Base-by-base conservation (phyloP, 2,329 filamentous ascomycete species). In the Stenocarpella maydis region DNA sequence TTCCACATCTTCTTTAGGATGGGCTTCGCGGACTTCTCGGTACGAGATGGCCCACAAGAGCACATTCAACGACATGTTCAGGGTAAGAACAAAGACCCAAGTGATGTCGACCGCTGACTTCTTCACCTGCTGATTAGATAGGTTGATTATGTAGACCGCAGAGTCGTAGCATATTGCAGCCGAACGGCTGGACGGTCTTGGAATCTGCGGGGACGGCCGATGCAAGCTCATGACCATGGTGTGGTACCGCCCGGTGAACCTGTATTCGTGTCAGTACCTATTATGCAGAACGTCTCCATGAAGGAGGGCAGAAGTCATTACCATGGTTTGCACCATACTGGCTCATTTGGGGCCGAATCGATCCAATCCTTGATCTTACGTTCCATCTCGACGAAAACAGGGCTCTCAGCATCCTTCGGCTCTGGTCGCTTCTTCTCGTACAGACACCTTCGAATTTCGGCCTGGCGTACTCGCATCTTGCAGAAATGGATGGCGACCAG, bases 31-130 rank as follows among this genome's bases (percentile, higher is more conserved):
- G 28, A 98, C 90, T 73, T 95, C 92, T 4, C 91, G 87, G 76
- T 97, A 98, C 1, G 95, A 97, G 9, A 97, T 87, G 1, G 92
- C 90, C 96, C 96, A 99, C 0, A 99, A 86, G 61, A 98, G 87
- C 6, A 93, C 95, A 77, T 97, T 98, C 69, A 98, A 87, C 5
- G 93, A 90, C 89, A 97, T 96, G 82, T 97, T 98, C 49, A 98
- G 87, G 24, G 92, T 90, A 69, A 97, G 87, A 1, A 97, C 89
- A 76, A 97, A 97, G 52, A 97, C 91, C 95, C 95, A 98, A 0
- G 95, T 98, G 71, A 98, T 85, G 76, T 98, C 95, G 14, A 96
- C 89, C 26, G 90, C 90, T 17, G 88, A 87, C 19, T 87, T 90
- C 73, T 91, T 88, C 76, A 97, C 91, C 78, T 97, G 94, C 75